Base-by-base conservation (phyloP, 305 asterid genomes). In the Petunia hybrid region DNA sequence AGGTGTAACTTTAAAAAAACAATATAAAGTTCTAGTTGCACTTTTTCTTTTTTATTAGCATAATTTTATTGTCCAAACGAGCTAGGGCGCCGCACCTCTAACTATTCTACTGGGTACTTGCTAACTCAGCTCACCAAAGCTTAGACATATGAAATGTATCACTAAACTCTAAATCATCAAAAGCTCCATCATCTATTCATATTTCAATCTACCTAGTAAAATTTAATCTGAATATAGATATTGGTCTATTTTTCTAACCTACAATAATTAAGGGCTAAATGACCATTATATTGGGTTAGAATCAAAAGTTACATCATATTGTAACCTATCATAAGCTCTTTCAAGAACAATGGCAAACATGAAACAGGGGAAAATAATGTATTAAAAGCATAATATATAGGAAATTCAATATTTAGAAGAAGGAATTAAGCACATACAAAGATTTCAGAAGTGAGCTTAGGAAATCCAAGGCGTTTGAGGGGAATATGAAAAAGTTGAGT, bases 391-490 rank as follows among this genome's bases (percentile, higher is more conserved):
- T 22, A 13, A 53, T 5, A 51, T 5, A 81, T 22, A 2, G 3
- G 53, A 39, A 22, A 12, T 35, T 22, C 35, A 3, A 31, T 12
- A 12, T 3, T 10, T 40, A 14, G 10, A 81, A 8, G 13, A 41
- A 63, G 43, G 68, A 4, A 13, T 9, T 8, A 76, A 40, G 3
- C 31, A 80, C 82, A 6, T 80, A 83, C 84, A 56, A 65, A 40
- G 6, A 84, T 84, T 39, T 83, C 78, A 14, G 86, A 80, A 40
- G 81, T 67, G 4, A 83, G 4, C 83, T 65, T 80, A 40, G 86
- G 83, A 68, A 83, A 63, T 59, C 81, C 81, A 59, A 83, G 63
- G 45, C 56, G 80, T 48, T 79, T 83, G 81, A 83, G 81, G 46
- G 74, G 81, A 36, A 31, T 57, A 74, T 83, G 78, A 12, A 83